Conservation (phyloP, 148 eudicot genomes). For the Rhododendron ovatum region DNA sequence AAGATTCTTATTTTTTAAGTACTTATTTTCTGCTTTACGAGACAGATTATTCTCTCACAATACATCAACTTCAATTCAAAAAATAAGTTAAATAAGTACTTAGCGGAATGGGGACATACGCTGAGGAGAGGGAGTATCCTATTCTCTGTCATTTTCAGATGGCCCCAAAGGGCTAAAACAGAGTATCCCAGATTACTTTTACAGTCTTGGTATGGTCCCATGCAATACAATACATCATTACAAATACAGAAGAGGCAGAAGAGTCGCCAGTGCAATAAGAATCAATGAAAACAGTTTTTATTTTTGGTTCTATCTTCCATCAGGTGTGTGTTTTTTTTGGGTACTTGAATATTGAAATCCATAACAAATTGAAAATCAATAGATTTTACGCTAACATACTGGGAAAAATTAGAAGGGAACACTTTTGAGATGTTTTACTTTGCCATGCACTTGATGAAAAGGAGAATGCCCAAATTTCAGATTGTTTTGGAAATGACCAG, state of each 20-base stretch:
- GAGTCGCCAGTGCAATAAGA: neutral
- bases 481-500: neutral
- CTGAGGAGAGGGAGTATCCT: neutral
- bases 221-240: neutral
- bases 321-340: neutral
- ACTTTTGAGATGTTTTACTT: neutral
- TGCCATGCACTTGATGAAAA: neutral
- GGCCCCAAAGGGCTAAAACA: neutral
- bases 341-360: neutral
- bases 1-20: no score
- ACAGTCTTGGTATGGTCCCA: neutral
- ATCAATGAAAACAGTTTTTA: neutral
- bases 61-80: no score
- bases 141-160: neutral
- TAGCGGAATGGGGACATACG: neutral
- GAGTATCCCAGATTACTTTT: neutral
- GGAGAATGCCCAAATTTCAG: neutral
- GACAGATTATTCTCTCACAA: no score
- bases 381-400: neutral
- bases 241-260: conserved; percentile 1
- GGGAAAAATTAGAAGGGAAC: neutral
- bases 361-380: neutral
- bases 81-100: no score
- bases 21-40: no score
- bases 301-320: neutral